A percentile compares a stretch with the other conserved stretches of the same genome.
These are phyloP conservation scores for Candida xiaguanensis DNA, from an alignment of 805 yeast species.

Conservation along the genomic window DNA sequence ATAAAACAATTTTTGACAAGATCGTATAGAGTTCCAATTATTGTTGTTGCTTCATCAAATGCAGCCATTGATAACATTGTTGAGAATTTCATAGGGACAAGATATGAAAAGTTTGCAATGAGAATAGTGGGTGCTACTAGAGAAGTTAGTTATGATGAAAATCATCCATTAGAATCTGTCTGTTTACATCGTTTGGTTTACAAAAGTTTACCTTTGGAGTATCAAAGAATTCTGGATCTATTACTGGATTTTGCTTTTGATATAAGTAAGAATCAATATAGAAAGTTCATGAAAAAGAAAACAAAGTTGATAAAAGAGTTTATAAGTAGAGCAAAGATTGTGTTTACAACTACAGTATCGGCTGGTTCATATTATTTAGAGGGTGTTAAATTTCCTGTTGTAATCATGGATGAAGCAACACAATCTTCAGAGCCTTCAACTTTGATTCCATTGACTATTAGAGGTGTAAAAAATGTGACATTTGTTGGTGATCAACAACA, in stretches of 20 bases:
- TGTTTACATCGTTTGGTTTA: slow-evolving; percentile 61
- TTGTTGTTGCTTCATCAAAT: slow-evolving; percentile 72
- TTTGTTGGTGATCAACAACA: slow-evolving; percentile 77
- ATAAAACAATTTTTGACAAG: slow-evolving; percentile 51
- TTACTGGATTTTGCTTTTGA: slow-evolving; percentile 21
- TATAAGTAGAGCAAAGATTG: slow-evolving; percentile 61
- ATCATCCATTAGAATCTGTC: slow-evolving; percentile 53
- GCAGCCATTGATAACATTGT: slow-evolving; percentile 75
- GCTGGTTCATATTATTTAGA: slow-evolving; percentile 66
- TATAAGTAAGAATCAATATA: slow-evolving; percentile 35
- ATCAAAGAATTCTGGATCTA: slow-evolving; percentile 41
- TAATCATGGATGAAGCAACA: slow-evolving; percentile 75
- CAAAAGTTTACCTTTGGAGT: slow-evolving; percentile 43
- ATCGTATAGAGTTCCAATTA: slow-evolving; percentile 53
- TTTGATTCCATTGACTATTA: slow-evolving; percentile 64
- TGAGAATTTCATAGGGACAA: slow-evolving; percentile 52
- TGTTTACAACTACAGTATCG: slow-evolving; percentile 67
- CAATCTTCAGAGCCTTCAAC: slow-evolving; percentile 72
- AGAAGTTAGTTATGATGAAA: slow-evolving; percentile 53
- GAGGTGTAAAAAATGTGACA: slow-evolving; percentile 54
- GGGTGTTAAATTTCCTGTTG: slow-evolving; percentile 54
- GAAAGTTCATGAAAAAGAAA: slow-evolving; percentile 43
- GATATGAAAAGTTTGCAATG: slow-evolving; percentile 44
- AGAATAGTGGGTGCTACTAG: slow-evolving; percentile 58
- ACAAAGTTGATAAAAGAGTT: slow-evolving; percentile 14